Conservation (phyloP, 495 filamentous ascomycete genomes). For the Penicillium flavigenum region DNA sequence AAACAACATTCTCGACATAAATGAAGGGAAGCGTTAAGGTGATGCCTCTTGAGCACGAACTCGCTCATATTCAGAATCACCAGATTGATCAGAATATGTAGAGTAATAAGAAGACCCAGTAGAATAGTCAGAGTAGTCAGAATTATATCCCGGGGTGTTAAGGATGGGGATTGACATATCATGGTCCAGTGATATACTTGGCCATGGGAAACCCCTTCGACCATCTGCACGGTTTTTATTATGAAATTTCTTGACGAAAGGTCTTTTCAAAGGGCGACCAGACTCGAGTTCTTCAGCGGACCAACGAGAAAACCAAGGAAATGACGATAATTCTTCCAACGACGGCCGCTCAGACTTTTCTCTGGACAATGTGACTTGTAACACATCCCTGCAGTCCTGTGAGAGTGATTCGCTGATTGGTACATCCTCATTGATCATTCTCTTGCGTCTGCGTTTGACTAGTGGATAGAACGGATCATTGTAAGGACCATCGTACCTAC, state of each 20-base stretch:
- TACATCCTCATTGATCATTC: slow-evolving; percentile 21
- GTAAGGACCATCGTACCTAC: not conserved
- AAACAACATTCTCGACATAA: not conserved
- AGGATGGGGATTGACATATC: not conserved
- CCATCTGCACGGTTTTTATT: not conserved
- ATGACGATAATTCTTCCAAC: slow-evolving; percentile 15
- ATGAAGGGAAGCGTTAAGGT: too few species aligned
- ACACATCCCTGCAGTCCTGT: slow-evolving; percentile 28
- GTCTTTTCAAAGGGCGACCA: slow-evolving; percentile 14
- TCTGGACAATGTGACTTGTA: slow-evolving; percentile 24
- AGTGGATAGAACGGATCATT: not conserved
- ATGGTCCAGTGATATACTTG: not conserved
- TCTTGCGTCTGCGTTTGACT: slow-evolving; percentile 12
- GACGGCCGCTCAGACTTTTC: slow-evolving; percentile 19
- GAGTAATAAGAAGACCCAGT: not conserved
- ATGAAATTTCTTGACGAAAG: slow-evolving; percentile 8
- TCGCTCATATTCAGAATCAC: not conserved
- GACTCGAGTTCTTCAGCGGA: slow-evolving; percentile 10
- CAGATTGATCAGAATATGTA: not conserved
- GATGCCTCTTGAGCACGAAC: not conserved
- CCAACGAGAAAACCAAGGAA: slow-evolving; percentile 31
- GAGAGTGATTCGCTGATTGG: slow-evolving; percentile 22
- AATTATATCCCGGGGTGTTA: not conserved
- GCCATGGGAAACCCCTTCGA: not conserved
- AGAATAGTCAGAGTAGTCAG: not conserved